A percentile compares a stretch with the other conserved stretches of the same genome.
Evolutionary conservation across 768 basidiomycete species (phyloP).

Genomic region (Mycena belliarum): DNA sequence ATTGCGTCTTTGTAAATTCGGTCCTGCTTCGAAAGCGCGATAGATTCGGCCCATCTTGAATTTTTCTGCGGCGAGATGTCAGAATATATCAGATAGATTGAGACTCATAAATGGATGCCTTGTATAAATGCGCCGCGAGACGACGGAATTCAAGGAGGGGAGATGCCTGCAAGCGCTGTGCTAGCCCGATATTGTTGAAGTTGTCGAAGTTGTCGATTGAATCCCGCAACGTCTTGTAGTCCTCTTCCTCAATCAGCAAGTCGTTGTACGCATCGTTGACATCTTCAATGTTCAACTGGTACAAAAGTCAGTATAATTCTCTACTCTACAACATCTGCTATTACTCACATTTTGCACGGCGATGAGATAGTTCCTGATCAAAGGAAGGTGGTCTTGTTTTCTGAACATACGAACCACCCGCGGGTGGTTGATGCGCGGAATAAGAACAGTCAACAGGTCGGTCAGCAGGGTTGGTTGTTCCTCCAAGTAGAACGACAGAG

Average conservation of each 20-base stretch:
- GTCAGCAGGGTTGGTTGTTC: slow-evolving; percentile 93
- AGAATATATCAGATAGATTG: not conserved
- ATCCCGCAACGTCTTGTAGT: slow-evolving; percentile 96
- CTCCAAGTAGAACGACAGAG: slow-evolving; percentile 90
- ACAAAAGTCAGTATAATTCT: slow-evolving; percentile 7
- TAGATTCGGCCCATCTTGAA: slow-evolving; percentile 93
- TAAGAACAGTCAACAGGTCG: slow-evolving; percentile 89
- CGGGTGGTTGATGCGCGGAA: slow-evolving; percentile 91
- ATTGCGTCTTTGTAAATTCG: slow-evolving; percentile 97
- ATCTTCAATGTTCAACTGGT: slow-evolving; percentile 93
- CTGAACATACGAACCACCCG: slow-evolving; percentile 96
- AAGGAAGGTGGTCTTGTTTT: slow-evolving; percentile 92
- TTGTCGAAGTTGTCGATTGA: slow-evolving; percentile 99
- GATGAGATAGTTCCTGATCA: slow-evolving; percentile 95
- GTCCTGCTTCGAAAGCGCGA: slow-evolving; percentile 92
- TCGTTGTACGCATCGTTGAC: slow-evolving; percentile 99
- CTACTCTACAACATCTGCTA: not conserved
- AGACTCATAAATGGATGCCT: slow-evolving; percentile 51
- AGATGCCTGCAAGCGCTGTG: slow-evolving; percentile 84
- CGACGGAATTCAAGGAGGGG: slow-evolving; percentile 93
- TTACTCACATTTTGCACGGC: slow-evolving; percentile 87
- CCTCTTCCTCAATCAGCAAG: slow-evolving; percentile 98
- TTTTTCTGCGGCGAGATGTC: slow-evolving; percentile 68
- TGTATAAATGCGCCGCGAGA: slow-evolving; percentile 93
- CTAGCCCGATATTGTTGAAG: slow-evolving; percentile 89